These are phyloP conservation scores for Colletotrichum sp. DNA, from an alignment of 2,329 filamentous ascomycete genomes.

Conservation along the genomic window DNA sequence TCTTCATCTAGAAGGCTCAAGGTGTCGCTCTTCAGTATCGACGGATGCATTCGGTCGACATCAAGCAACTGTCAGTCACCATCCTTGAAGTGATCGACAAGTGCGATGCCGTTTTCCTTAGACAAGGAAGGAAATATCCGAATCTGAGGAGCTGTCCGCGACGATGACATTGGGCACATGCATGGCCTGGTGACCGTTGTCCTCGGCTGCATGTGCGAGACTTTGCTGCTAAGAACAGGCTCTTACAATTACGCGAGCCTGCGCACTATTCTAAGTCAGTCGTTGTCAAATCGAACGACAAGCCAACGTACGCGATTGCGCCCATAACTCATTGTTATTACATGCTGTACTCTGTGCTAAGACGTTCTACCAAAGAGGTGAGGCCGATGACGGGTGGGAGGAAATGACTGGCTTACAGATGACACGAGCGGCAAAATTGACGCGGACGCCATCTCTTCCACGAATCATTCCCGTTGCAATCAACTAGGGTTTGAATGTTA, in stretches of 20 bases:
- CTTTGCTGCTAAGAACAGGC: not conserved
- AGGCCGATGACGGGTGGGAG: not conserved
- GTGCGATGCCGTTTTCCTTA: not conserved
- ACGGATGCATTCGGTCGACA: not conserved
- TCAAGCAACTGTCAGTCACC: not conserved
- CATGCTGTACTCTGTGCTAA: not conserved
- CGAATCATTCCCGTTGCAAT: not conserved
- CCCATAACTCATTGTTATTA: not conserved
- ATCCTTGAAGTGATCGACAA: not conserved
- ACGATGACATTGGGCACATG: not conserved
- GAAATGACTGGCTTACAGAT: not conserved
- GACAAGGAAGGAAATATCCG: not conserved
- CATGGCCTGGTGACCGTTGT: not conserved
- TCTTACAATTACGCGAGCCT: not conserved
- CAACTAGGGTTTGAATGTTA: not conserved
- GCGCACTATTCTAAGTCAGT: not conserved
- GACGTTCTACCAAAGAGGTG: not conserved
- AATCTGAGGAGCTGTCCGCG: not conserved
- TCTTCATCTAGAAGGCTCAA: not conserved
- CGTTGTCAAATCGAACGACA: not conserved
- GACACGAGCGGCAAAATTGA: not conserved
- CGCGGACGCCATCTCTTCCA: not conserved
- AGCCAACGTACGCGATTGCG: not conserved
- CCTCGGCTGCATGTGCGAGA: conserved; percentile 4
- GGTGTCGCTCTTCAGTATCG: not conserved